Conservation (phyloP, 306 rosid genomes). For the Myrica gale region DNA sequence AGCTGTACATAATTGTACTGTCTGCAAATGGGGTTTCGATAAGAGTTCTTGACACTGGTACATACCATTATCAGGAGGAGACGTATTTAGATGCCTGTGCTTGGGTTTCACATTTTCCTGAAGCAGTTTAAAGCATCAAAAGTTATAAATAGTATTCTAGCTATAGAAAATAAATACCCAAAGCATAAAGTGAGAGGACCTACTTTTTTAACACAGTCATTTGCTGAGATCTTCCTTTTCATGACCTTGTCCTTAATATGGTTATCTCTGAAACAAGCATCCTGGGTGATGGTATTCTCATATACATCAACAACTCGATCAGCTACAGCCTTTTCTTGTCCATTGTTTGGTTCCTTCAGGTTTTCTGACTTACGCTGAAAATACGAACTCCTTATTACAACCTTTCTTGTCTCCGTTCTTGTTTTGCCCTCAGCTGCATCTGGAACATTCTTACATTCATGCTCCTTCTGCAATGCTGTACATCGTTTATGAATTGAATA, state of each 20-base stretch:
- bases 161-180: slow-evolving; percentile 13
- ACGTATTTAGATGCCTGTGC: slow-evolving; percentile 30
- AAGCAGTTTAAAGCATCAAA: slow-evolving; percentile 30
- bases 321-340: slow-evolving; percentile 38
- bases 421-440: slow-evolving; percentile 43
- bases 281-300: slow-evolving; percentile 32
- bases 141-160: slow-evolving; percentile 19
- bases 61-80: slow-evolving; percentile 49
- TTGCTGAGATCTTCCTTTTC: slow-evolving; percentile 61
- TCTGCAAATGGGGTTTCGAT: slow-evolving; percentile 1
- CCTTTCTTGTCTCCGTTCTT: slow-evolving; percentile 54
- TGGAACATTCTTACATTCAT: slow-evolving; percentile 33
- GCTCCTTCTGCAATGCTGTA: slow-evolving; percentile 49
- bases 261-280: slow-evolving; percentile 31
- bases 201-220: slow-evolving; percentile 49
- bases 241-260: slow-evolving; percentile 32
- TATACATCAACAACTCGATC: slow-evolving; percentile 23
- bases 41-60: slow-evolving; percentile 17
- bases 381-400: slow-evolving; percentile 64
- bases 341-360: slow-evolving; percentile 32
- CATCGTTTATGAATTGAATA: slow-evolving; percentile 79
- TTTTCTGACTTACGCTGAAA: slow-evolving; percentile 54
- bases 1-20: not conserved
- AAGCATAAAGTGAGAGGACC: slow-evolving; percentile 28
- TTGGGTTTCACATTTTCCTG: slow-evolving; percentile 61